Base-by-base conservation (phyloP, 495 filamentous ascomycete genomes). In the Penicillium roqueforti region DNA sequence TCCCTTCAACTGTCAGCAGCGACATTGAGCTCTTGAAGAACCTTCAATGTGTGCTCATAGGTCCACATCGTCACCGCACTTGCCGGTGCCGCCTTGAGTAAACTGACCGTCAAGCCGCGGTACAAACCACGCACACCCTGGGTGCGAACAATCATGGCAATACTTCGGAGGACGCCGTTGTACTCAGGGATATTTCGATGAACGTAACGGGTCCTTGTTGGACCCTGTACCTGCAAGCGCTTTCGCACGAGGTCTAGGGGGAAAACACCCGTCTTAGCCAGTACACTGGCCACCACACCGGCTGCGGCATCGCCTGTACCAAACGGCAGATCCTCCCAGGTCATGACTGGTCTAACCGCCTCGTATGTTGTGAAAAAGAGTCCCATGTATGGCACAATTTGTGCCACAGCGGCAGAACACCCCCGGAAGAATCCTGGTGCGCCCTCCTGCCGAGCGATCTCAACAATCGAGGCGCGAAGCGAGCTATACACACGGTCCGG, bases 1-100 rank as follows among this genome's bases (percentile, higher is more conserved):
- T 25, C 2, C 1, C 4, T 55, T 49, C 45, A 64, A 28, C 36
- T 34, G 28, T 55, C 37, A 28, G 37, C 54, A 23, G 63, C 63
- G 14, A 74, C 18, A 14, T 80, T 72, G 50, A 73, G 64, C 37
- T 78, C 71, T 31, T 78, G 77, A 38, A 90, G 69, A 6, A 84
- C 60, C 53, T 68, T 77, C 68, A 95, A 68, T 6, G 78, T 80
- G 58, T 82, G 71, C 72, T 97, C 93, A 71, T 97, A 97, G 1
- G 92, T 97, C 93, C 95, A 99, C 88, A 99, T 93, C 0, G 93
- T 99, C 18, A 96, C 83, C 2, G 93, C 95, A 70, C 90, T 95
- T 19, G 95, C 85, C 42, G 93, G 93, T 26, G 92, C 95, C 14
- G 93, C 91, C 76, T 99, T 99, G 54, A 97, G 57, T 70, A 99